A percentile compares a stretch with the other conserved stretches of the same genome.
Evolutionary conservation across 805 yeast species (phyloP).

Genomic region (Cyberlindnera mississippiensis): DNA sequence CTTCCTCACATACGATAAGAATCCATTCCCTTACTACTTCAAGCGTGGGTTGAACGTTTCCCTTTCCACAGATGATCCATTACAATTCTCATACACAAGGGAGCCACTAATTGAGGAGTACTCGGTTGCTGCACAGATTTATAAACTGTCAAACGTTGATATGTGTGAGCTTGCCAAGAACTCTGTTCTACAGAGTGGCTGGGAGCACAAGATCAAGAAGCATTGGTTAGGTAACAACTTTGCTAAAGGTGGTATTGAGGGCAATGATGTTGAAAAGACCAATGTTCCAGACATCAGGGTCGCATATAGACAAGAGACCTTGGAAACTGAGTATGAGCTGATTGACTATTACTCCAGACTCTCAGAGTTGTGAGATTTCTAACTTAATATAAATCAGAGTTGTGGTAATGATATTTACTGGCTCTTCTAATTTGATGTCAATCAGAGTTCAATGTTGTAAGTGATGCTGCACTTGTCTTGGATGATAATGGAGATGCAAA

Average conservation of each 20-base stretch:
- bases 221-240: slow-evolving; percentile 88
- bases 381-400: too few relatives aligned
- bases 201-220: slow-evolving; percentile 77
- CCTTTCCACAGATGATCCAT: slow-evolving; percentile 94
- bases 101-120: slow-evolving; percentile 98
- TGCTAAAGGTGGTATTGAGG: slow-evolving; percentile 57
- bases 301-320: slow-evolving; percentile 79
- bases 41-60: slow-evolving; percentile 93
- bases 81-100: slow-evolving; percentile 94
- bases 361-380: background rate
- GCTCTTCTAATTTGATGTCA: too few relatives aligned
- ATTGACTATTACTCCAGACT: slow-evolving; percentile 51
- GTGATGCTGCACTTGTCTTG: too few relatives aligned
- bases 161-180: slow-evolving; percentile 96
- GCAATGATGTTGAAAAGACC: slow-evolving; percentile 88
- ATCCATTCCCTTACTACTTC: slow-evolving; percentile 90
- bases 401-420: too few relatives aligned
- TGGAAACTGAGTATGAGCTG: slow-evolving; percentile 64
- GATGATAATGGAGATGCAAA: too few relatives aligned
- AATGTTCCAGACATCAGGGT: slow-evolving; percentile 91
- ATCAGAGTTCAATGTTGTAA: background rate
- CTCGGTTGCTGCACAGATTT: slow-evolving; percentile 97
- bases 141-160: slow-evolving; percentile 89
- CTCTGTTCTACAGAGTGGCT: slow-evolving; percentile 91
- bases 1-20: slow-evolving; percentile 92